Conservation (phyloP, 169 alveolate species). For the Cryptosporidium felis region DNA sequence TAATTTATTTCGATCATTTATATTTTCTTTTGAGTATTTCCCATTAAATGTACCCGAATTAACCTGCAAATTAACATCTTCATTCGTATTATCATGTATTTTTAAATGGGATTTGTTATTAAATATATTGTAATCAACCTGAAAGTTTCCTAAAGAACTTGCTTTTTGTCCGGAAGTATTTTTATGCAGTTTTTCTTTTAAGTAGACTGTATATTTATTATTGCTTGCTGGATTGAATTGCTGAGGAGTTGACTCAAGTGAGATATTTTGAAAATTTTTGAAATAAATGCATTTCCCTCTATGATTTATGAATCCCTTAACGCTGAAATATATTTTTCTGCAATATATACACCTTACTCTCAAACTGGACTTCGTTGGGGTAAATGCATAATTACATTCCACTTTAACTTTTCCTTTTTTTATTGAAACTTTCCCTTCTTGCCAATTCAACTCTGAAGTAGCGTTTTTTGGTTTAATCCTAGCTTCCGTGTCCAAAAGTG, state of each 20-base stretch:
- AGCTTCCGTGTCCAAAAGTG: not conserved
- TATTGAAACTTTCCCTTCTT: constrained; percentile 56
- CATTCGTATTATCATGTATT: no score
- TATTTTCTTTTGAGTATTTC: no score
- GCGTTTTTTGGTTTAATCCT: constrained; percentile 6
- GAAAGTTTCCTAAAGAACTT: no score
- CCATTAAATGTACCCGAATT: no score
- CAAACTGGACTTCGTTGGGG: constrained; percentile 64
- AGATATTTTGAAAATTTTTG: constrained; percentile 4
- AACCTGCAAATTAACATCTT: no score
- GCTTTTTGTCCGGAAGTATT: no score
- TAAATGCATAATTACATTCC: constrained; percentile 53
- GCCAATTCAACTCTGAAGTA: constrained; percentile 35
- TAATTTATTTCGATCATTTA: not conserved
- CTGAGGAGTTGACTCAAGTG: not conserved
- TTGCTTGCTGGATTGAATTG: not conserved
- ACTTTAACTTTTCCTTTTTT: constrained; percentile 44
- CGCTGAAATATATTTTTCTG: constrained; percentile 37
- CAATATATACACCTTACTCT: constrained; percentile 58
- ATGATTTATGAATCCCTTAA: constrained; percentile 35
- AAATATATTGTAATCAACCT: no score
- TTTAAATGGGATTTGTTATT: no score
- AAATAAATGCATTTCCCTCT: constrained; percentile 21
- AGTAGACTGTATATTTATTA: no score
- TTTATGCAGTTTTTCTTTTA: no score